Conservation (phyloP, 129 eudicot species). For the Flaveria bidentis region DNA sequence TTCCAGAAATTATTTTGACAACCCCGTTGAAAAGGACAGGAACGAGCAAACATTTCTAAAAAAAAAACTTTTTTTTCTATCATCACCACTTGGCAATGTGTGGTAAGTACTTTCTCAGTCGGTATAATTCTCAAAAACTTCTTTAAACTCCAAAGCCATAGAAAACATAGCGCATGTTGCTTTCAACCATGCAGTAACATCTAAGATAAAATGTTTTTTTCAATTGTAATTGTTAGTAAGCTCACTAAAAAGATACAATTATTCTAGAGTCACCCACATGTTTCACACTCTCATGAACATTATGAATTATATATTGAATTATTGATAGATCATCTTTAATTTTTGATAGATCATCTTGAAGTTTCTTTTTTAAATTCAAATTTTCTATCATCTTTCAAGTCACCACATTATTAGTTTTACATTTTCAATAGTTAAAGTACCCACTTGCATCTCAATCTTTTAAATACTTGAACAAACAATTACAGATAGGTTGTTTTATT, state of each 20-base stretch:
- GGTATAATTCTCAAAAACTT: background rate
- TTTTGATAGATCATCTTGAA: background rate
- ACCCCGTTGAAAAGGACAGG: background rate
- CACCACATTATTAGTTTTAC: slow-evolving; percentile 18
- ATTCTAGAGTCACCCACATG: background rate
- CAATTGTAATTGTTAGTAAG: background rate
- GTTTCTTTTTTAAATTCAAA: slow-evolving; percentile 6
- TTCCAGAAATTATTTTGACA: background rate
- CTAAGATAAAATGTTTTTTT: slow-evolving; percentile 6
- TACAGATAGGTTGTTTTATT: too few species aligned
- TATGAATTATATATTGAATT: background rate
- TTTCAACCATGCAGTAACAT: background rate
- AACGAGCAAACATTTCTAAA: background rate
- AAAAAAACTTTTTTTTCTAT: background rate
- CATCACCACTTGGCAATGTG: background rate
- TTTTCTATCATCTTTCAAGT: background rate
- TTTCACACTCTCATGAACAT: slow-evolving; percentile 15
- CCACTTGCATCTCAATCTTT: slow-evolving; percentile 15
- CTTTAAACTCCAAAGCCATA: background rate
- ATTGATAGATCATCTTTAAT: background rate
- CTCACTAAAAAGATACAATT: slow-evolving; percentile 1
- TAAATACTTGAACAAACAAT: slow-evolving; percentile 6
- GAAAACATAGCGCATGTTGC: background rate
- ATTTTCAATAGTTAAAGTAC: slow-evolving; percentile 18
- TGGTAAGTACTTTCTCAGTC: background rate